phyloP scores from a whole-genome alignment of 176 grass and related monocot species.

The Rhipidocladum racemiflorum region DNA sequence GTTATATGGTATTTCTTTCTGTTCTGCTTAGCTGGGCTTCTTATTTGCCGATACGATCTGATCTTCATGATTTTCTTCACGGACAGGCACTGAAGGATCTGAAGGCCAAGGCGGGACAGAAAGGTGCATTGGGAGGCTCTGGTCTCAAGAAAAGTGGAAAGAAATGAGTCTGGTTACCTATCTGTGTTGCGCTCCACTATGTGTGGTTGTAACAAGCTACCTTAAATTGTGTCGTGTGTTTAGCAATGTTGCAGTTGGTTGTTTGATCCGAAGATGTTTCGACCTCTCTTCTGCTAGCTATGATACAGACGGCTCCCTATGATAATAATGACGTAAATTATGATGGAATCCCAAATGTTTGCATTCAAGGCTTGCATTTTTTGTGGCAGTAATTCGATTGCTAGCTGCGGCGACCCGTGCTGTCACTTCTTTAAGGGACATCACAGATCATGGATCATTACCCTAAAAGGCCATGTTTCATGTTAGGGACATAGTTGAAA shows the following conservation, averaged over 20 bases:
- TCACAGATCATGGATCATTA: too few relatives aligned
- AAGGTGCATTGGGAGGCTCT: constrained; percentile 75
- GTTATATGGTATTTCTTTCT: not conserved
- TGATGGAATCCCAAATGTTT: not conserved
- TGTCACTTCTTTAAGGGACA: too few relatives aligned
- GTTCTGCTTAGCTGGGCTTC: not conserved
- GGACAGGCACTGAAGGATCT: constrained; percentile 83
- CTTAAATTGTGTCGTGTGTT: constrained; percentile 9
- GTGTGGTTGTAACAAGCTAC: constrained; percentile 31
- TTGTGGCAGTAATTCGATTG: not conserved
- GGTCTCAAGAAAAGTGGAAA: constrained; percentile 98
- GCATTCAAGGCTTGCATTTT: not conserved
- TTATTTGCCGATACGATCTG: not conserved
- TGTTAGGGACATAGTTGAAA: too few relatives aligned
- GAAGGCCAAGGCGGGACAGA: constrained; percentile 74
- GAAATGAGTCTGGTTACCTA: constrained; percentile 52
- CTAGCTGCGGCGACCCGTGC: not conserved
- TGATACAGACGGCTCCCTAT: not conserved
- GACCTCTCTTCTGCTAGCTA: constrained; percentile 19
- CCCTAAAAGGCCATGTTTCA: too few relatives aligned
- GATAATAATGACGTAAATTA: constrained; percentile 13
- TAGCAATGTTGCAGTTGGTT: constrained; percentile 17
- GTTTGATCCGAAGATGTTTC: constrained; percentile 24
- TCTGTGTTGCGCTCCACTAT: constrained; percentile 8
- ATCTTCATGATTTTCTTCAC: not conserved